Evolutionary conservation across 78 protist genomes (phyloP), one percentile per base, ranked within the genome.

Genomic region (Dictyostelium brefeldianum): DNA sequence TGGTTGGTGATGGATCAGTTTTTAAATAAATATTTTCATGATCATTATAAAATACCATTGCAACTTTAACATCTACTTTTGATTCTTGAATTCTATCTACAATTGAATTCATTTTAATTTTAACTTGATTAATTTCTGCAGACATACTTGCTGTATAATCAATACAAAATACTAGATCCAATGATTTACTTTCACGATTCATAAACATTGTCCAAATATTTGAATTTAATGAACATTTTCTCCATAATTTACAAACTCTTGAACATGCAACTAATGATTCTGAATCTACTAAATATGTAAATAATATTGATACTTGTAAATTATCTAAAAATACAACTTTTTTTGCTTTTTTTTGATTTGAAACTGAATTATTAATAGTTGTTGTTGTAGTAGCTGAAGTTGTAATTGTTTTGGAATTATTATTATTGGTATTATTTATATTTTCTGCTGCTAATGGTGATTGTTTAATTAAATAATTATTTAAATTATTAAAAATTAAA

Each of bases 1-100:
- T 27, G 25, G 81, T 75, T 47, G 54, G 56, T 11, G 77, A 53
- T 18, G 41, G 57, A 43, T 27, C 41, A 4, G 43, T 25, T 12
- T 36, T 9, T 83, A 25, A 5, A n/a, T 41, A 18, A 15, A 22
- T 1, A 0, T 17, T 10, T 43, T 51, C 54, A 31, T 87, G 93
- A 29, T 87, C 93, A 48, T 70, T 77, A 47, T 77, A 87, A 47
- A 74, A 87, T 15, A 87, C 93, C 78, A 77, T 50, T 18, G 64
- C 83, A 25, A 87, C 83, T 5, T 62, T 51, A 9, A 87, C 84
- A 22, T 70, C 22, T 2, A 87, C 70, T 1, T 77, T 53, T 25
- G 64, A 41, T 15, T 25, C 10, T 15, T 70, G 14, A 54, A 87
- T 87, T 57, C 59, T 56, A 51, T 87, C 84, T 0, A 87, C 84